Evolutionary conservation across 2,329 filamentous ascomycete genomes (phyloP), one percentile per base, ranked within the genome.

Genomic region (Fusarium circinatum): DNA sequence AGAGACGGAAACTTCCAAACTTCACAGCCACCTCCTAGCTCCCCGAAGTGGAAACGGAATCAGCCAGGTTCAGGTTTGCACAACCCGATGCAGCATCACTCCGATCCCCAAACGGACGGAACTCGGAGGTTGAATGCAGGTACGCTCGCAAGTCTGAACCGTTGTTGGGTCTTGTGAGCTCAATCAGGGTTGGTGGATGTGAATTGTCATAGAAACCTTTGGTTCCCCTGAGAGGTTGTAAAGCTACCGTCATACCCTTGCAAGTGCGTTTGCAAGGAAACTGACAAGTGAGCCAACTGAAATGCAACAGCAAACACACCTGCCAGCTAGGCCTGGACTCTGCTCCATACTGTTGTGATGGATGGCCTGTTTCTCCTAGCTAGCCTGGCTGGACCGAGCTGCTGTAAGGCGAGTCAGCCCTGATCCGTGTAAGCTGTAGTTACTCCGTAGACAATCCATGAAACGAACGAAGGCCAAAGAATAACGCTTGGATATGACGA

Each of bases 391-490:
- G 20, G 20, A 24, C 38, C 38, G 15, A 18, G 30, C 45, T 65
- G 22, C 26, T 44, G 36, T 41, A 20, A 70, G 66, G 59, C 66
- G 59, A 70, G 66, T 65, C 67, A 70, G 67, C 59, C 65, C 24
- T 58, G 30, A 51, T 54, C 22, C 12, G 48, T 34, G 30, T 28
- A 55, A 45, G 24, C 30, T 48, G 39, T 12, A 36, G 1, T 34
- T 36, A 36, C 34, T 36, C 34, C 34, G 9, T 18, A n/a, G 30
- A n/a, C 18, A 28, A n/a, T 36, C 32, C 30, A n/a, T 68, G 56
- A 68, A 68, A 68, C 64, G 12, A 45, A 30, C 18, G n/a, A 22
- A 67, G 45, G 22, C 20, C 24, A 51, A 26, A 69, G 57, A 44
- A 57, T 49, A 41, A 54, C 65, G 48, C 45, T 48, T 52, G 28